Evolutionary conservation across 495 filamentous ascomycete genomes (phyloP).

Genomic region (Bryoglossum gracile): DNA sequence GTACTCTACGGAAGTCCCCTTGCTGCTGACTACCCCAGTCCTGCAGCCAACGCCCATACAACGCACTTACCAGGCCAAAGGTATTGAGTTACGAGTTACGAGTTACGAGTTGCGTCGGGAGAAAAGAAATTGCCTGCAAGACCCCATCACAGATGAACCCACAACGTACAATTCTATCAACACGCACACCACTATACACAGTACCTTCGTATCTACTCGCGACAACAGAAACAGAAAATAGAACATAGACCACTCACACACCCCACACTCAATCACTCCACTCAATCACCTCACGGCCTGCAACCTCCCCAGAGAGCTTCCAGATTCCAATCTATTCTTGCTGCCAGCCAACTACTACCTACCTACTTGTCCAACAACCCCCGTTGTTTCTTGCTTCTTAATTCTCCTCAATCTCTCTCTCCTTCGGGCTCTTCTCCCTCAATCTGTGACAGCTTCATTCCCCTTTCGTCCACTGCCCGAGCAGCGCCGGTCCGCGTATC

Average conservation of each 20-base stretch:
- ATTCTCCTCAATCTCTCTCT: background rate
- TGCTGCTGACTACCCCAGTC: no score
- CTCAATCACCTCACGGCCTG: no score
- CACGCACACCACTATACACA: no score
- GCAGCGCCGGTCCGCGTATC: slow-evolving; percentile 12
- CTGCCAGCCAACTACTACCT: background rate
- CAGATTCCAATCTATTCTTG: slow-evolving; percentile 2
- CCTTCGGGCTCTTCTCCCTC: background rate
- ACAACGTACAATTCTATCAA: no score
- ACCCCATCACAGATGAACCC: background rate
- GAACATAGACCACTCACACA: no score
- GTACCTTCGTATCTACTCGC: no score
- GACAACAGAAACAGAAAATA: no score
- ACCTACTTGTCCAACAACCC: background rate
- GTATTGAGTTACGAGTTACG: no score
- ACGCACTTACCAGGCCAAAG: background rate
- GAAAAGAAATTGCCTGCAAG: slow-evolving; percentile 4
- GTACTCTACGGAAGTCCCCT: no score
- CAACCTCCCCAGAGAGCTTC: slow-evolving; percentile 2
- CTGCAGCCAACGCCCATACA: background rate
- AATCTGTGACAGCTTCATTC: slow-evolving; percentile 2
- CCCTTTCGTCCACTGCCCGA: background rate
- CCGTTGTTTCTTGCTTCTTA: background rate
- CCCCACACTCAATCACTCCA: no score
- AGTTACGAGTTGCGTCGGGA: no score